Conservation (phyloP, 345 rosid species). For the Salix dunnii region DNA sequence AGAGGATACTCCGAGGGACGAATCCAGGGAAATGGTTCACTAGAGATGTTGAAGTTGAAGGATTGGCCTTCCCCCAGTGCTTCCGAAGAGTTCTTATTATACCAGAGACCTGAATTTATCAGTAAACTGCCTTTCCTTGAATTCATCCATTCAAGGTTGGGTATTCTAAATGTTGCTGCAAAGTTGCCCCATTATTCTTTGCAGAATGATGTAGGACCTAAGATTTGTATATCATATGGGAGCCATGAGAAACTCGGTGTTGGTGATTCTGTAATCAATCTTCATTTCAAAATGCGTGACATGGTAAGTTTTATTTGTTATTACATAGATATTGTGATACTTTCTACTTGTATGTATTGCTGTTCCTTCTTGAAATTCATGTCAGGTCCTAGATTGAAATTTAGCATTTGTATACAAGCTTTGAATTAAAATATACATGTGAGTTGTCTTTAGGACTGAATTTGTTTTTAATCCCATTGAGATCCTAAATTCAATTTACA, state of each 20-base stretch:
- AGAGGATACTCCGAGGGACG: constrained; percentile 69
- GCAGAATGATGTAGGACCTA: constrained; percentile 93
- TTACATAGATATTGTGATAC: background rate
- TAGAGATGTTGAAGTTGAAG: constrained; percentile 66
- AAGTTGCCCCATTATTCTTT: constrained; percentile 91
- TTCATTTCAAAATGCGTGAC: constrained; percentile 75
- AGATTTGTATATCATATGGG: constrained; percentile 79
- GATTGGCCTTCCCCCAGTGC: constrained; percentile 97
- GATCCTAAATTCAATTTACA: background rate
- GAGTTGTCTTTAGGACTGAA: background rate
- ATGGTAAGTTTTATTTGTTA: constrained; percentile 45
- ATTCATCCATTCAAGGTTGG: constrained; percentile 86
- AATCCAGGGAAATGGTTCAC: constrained; percentile 43
- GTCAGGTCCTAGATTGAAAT: background rate
- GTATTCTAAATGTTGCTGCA: constrained; percentile 92
- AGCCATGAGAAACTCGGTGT: constrained; percentile 46
- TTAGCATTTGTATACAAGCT: background rate
- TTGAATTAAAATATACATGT: background rate
- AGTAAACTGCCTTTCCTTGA: constrained; percentile 89
- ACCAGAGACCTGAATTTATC: constrained; percentile 84
- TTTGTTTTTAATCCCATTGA: background rate
- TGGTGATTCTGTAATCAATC: constrained; percentile 63
- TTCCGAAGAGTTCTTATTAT: constrained; percentile 82
- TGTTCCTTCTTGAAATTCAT: background rate
- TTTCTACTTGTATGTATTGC: background rate